Evolutionary conservation across 2,329 filamentous ascomycete genomes (phyloP).

Genomic region (Sclerotinia glacialis): DNA sequence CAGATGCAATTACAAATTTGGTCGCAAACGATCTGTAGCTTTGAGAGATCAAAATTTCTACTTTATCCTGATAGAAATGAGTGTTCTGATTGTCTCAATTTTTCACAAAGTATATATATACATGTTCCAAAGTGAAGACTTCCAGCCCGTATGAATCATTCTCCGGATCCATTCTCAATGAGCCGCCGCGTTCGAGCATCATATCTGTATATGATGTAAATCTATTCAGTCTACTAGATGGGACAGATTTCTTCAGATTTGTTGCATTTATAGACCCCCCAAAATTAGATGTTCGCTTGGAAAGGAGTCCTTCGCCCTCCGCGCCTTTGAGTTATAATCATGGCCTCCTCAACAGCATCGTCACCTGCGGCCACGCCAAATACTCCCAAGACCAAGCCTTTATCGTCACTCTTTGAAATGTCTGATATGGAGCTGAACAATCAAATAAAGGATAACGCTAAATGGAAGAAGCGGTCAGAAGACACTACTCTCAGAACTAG

Average conservation of each 20-base stretch:
- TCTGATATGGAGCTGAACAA: constrained; percentile 1
- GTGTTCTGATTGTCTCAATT: not conserved
- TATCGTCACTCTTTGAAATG: not conserved
- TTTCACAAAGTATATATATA: not conserved
- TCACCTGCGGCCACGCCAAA: not conserved
- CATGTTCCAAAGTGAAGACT: not conserved
- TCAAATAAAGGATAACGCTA: constrained; percentile 13
- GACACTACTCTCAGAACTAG: constrained; percentile 13
- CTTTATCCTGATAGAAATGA: not conserved
- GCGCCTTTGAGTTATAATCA: not conserved
- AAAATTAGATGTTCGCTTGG: not conserved
- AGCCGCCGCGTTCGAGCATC: not conserved
- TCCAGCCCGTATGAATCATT: not conserved
- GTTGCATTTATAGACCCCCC: not conserved
- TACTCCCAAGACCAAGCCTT: not conserved
- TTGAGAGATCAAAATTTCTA: not conserved
- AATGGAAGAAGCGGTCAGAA: constrained; percentile 16
- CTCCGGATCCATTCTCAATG: not conserved
- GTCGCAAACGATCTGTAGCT: not conserved
- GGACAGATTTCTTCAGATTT: not conserved
- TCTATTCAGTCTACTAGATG: not conserved
- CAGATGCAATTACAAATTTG: not conserved
- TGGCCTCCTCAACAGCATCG: not conserved
- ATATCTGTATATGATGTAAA: not conserved
- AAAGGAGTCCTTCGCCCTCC: not conserved